These are phyloP conservation scores for Crithidia sp. DNA, from an alignment of 208 protist species.

Conservation along the genomic window DNA sequence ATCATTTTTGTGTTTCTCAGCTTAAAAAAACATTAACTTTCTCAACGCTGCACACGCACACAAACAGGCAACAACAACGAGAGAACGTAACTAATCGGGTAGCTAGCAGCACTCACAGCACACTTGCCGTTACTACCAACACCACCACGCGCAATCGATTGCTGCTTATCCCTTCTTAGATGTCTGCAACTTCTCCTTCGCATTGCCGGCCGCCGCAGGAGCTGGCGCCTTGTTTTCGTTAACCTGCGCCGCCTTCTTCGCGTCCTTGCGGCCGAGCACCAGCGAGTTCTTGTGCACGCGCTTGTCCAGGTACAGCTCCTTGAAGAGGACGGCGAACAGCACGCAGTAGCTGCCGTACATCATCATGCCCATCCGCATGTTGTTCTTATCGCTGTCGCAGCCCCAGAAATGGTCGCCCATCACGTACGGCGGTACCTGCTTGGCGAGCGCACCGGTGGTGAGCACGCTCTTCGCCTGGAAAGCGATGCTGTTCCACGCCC, in stretches of 20 bases:
- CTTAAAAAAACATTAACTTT: too few relatives aligned
- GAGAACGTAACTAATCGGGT: too few relatives aligned
- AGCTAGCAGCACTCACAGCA: neutral
- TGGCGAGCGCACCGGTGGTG: constrained; percentile 39
- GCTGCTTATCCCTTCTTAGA: neutral
- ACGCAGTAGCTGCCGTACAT: constrained; percentile 93
- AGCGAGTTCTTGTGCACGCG: constrained; percentile 29
- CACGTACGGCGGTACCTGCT: constrained; percentile 39
- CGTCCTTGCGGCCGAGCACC: constrained; percentile 20
- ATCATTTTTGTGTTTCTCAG: too few relatives aligned
- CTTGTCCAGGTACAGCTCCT: constrained; percentile 43
- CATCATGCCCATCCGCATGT: constrained; percentile 54
- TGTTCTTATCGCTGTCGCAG: constrained; percentile 47
- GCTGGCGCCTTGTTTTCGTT: neutral
- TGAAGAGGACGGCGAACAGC: constrained; percentile 86
- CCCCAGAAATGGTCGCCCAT: constrained; percentile 38
- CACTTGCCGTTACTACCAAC: neutral
- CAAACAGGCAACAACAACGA: too few relatives aligned
- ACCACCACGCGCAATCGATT: too few relatives aligned
- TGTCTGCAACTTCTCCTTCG: neutral
- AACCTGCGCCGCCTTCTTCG: neutral
- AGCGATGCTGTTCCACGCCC: constrained; percentile 4
- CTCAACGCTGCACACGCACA: too few relatives aligned
- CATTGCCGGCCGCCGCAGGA: neutral
- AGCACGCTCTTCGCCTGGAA: constrained; percentile 29